Evolutionary conservation across 192 early-diverging fungal genomes (phyloP), one percentile per base, ranked within the genome.

Genomic region (Gonapodya sp.): DNA sequence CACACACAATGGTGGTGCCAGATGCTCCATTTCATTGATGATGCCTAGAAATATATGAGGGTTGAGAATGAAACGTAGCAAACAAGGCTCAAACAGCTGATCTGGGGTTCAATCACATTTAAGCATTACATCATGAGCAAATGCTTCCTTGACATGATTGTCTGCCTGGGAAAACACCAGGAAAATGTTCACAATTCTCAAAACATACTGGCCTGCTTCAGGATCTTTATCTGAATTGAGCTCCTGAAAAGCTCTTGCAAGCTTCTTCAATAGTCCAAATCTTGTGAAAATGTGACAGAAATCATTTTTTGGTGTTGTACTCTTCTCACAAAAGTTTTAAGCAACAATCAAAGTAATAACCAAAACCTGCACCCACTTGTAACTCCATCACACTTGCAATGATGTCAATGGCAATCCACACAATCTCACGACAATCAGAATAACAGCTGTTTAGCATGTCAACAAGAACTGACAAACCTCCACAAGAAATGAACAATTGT

Each of bases 401-500:
- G 32, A 84, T 86, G 36, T 89, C 87, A 32, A 89, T 84, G 0
- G 88, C 89, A 35, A 87, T 86, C 83, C 83, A 86, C 1, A 90
- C 84, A 0, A 92, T 74, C 34, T 91, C 84, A 35, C 84, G 86
- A n/a, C 86, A 80, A 30, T 81, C 82, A 1, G 72, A 8, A 81
- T 91, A 92, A 73, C 87, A 85, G 18, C 81, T 87, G 24, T 85
- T 81, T 64, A 92, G 79, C 77, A 91, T 85, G 0, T 85, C 82
- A 24, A 90, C 85, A 18, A 92, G 73, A 1, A 87, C 83, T 35
- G 86, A 74, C 0, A 91, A 78, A 0, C 89, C 89, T 18, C 88
- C 84, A 79, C 90, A 92, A 14, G 89, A 88, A 64, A 92, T 80
- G 79, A 91, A 89, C 86, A 91, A 89, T 37, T 89, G 90, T 0